Percentiles rank a stretch among this genome's conserved stretches.
Evolutionary conservation across 1,284 basidiomycete species (phyloP).

Genomic region (Cerrena zonata): DNA sequence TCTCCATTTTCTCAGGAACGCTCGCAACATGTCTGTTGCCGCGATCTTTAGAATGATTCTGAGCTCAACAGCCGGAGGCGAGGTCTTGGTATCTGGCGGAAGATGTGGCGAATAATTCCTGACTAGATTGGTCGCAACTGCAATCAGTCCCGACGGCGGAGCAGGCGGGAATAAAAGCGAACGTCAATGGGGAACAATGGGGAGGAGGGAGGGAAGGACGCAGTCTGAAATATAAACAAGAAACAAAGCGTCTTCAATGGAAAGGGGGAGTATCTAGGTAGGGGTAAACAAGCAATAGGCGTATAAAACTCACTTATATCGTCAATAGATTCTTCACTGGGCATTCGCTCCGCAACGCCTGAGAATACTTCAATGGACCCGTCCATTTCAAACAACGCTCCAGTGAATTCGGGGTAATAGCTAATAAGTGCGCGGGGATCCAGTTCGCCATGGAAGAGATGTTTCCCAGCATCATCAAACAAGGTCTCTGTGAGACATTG

Average conservation of each 20-base stretch:
- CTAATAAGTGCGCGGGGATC: slow-evolving; percentile 74
- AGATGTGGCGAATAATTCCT: slow-evolving; percentile 84
- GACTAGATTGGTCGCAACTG: slow-evolving; percentile 83
- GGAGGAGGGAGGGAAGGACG: slow-evolving; percentile 21
- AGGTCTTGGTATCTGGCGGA: slow-evolving; percentile 60
- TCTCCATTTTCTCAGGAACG: slow-evolving; percentile 52
- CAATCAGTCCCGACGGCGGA: slow-evolving; percentile 51
- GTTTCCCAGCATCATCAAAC: slow-evolving; percentile 72
- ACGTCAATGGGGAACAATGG: slow-evolving; percentile 25
- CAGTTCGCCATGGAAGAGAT: slow-evolving; percentile 64
- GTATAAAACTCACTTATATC: slow-evolving; percentile 63
- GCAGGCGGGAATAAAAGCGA: slow-evolving; percentile 17
- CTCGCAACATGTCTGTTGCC: slow-evolving; percentile 64
- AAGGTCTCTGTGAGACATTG: slow-evolving; percentile 64
- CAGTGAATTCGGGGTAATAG: slow-evolving; percentile 69
- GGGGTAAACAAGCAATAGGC: slow-evolving; percentile 11
- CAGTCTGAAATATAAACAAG: slow-evolving; percentile 6
- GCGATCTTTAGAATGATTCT: slow-evolving; percentile 51
- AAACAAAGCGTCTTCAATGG: background rate
- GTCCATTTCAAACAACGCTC: slow-evolving; percentile 44
- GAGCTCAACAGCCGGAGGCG: slow-evolving; percentile 64
- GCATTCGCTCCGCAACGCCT: slow-evolving; percentile 65
- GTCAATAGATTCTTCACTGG: slow-evolving; percentile 55
- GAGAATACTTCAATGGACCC: slow-evolving; percentile 54
- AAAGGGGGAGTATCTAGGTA: background rate